phyloP scores from a whole-genome alignment of 768 basidiomycete species.

The Suillus tomentosus region DNA sequence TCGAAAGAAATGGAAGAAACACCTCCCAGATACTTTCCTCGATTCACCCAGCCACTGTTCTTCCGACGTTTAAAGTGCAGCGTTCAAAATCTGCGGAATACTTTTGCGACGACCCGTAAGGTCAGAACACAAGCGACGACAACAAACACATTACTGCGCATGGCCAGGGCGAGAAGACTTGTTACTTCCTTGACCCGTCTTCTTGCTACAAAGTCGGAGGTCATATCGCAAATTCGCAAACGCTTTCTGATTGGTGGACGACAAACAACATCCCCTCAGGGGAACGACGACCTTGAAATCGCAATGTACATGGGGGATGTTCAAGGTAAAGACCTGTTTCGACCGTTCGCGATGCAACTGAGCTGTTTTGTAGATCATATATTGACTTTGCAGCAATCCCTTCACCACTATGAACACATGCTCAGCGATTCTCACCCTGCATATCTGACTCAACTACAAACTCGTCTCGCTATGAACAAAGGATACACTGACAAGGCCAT shows the following conservation, averaged over 20 bases:
- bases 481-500: slow-evolving; percentile 66
- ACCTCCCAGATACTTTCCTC: slow-evolving; percentile 19
- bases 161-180: slow-evolving; percentile 76
- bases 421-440: slow-evolving; percentile 86
- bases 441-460: slow-evolving; percentile 76
- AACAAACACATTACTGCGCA: slow-evolving; percentile 63
- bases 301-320: slow-evolving; percentile 90
- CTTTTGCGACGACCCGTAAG: slow-evolving; percentile 4
- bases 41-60: slow-evolving; percentile 26
- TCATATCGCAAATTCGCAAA: slow-evolving; percentile 79
- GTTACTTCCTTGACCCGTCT: slow-evolving; percentile 79
- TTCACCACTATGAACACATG: slow-evolving; percentile 86
- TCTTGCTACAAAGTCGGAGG: slow-evolving; percentile 79
- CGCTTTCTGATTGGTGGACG: slow-evolving; percentile 44
- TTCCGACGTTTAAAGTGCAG: slow-evolving; percentile 40
- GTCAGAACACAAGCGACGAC: slow-evolving; percentile 40
- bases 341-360: background rate
- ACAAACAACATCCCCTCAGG: slow-evolving; percentile 34
- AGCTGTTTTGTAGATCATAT: slow-evolving; percentile 71
- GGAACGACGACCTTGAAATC: slow-evolving; percentile 63
- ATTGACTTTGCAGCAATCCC: slow-evolving; percentile 78
- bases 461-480: slow-evolving; percentile 60
- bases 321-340: slow-evolving; percentile 58
- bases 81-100: slow-evolving; percentile 19
- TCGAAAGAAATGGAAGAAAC: slow-evolving; percentile 2